phyloP scores from a whole-genome alignment of 768 basidiomycete species.

The Trametes sanguinea region DNA sequence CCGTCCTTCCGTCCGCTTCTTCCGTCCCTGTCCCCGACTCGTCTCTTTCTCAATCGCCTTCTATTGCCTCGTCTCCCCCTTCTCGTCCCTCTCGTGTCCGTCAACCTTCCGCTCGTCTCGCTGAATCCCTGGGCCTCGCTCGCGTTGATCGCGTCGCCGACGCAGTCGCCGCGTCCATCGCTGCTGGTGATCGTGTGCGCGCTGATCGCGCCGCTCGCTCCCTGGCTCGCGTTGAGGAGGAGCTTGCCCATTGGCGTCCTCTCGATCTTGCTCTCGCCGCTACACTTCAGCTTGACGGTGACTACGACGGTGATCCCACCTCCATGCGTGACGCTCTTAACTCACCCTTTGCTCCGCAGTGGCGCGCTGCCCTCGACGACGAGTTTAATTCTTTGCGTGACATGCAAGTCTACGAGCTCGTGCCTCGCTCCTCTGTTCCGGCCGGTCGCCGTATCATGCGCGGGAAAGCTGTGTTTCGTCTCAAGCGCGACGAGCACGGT shows the following conservation, averaged over 20 bases:
- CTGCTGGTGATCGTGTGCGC: slow-evolving; percentile 12
- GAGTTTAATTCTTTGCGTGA: slow-evolving; percentile 25
- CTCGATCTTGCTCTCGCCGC: slow-evolving; percentile 20
- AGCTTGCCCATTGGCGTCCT: neutral
- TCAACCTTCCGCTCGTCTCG: slow-evolving; percentile 18
- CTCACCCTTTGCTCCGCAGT: slow-evolving; percentile 21
- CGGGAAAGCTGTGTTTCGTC: slow-evolving; percentile 31
- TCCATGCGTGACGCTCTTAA: slow-evolving; percentile 26
- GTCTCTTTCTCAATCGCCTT: no score
- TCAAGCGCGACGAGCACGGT: slow-evolving; percentile 29
- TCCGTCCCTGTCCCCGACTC: no score
- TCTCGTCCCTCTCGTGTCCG: neutral
- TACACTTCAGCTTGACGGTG: slow-evolving; percentile 19
- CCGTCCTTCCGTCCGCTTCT: neutral
- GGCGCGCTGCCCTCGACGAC: slow-evolving; percentile 27
- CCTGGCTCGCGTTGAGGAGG: neutral
- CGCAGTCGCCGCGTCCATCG: slow-evolving; percentile 8
- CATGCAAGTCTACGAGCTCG: slow-evolving; percentile 26
- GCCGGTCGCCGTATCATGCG: slow-evolving; percentile 7
- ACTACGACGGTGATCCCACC: slow-evolving; percentile 25
- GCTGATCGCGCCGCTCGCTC: slow-evolving; percentile 6
- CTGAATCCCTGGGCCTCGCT: slow-evolving; percentile 15
- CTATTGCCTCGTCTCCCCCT: no score
- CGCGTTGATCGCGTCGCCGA: neutral
- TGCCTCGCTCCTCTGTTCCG: slow-evolving; percentile 26